These are phyloP conservation scores for Stevia rebaudiana DNA, from an alignment of 140 eudicot species.

Conservation along the genomic window DNA sequence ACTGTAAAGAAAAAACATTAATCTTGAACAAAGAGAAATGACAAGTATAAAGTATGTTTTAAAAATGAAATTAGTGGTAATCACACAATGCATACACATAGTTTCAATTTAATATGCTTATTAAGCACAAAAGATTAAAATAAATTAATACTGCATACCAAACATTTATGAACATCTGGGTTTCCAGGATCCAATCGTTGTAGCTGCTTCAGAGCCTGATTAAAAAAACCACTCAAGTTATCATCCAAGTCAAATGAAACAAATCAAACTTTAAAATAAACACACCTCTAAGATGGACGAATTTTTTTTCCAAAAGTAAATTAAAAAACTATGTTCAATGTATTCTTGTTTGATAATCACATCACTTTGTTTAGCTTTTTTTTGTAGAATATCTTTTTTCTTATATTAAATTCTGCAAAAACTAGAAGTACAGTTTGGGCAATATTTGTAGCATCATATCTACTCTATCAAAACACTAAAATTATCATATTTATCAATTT, in stretches of 20 bases:
- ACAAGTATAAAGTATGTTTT: background rate
- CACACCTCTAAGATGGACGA: background rate
- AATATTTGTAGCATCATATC: background rate
- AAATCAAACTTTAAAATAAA: background rate
- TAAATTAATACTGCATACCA: background rate
- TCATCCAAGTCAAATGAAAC: background rate
- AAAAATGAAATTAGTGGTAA: background rate
- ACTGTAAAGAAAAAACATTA: slow-evolving; percentile 30
- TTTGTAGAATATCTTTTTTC: background rate
- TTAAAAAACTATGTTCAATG: background rate
- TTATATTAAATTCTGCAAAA: background rate
- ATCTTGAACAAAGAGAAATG: background rate
- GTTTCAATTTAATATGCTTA: slow-evolving; percentile 1
- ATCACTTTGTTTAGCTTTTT: background rate
- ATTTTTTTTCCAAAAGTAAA: background rate
- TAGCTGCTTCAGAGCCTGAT: slow-evolving; percentile 4
- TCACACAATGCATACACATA: background rate
- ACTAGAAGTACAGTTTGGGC: background rate
- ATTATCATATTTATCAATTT: background rate
- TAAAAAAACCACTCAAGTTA: background rate
- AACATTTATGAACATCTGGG: background rate
- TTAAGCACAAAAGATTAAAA: background rate
- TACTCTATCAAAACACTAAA: background rate
- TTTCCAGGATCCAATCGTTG: background rate
- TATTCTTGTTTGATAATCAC: background rate